Conservation (phyloP, 2,329 filamentous ascomycete genomes). For the Sarocladiaceae sp. region DNA sequence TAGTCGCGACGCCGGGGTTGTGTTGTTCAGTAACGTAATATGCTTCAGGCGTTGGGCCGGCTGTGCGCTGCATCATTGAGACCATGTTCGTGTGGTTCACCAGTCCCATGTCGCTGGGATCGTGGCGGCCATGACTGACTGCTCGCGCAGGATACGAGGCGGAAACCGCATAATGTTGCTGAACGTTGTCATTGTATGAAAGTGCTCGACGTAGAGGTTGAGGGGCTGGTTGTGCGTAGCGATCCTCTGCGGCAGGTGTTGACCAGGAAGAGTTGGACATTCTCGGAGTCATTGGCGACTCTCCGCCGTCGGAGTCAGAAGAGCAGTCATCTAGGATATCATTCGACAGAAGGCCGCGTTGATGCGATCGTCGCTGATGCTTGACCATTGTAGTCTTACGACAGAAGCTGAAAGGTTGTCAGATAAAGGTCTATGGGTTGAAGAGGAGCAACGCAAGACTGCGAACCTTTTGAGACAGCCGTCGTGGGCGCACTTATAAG, state of each 20-base stretch:
- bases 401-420: slow-evolving; percentile 50
- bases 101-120: neutral
- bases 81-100: slow-evolving; percentile 2
- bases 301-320: slow-evolving; percentile 51
- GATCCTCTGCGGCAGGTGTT: slow-evolving; percentile 30
- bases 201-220: neutral
- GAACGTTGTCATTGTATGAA: slow-evolving; percentile 12
- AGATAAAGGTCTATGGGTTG: slow-evolving; percentile 14
- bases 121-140: slow-evolving; percentile 3
- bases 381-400: slow-evolving; percentile 68
- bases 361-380: slow-evolving; percentile 56
- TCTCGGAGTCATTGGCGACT: slow-evolving; percentile 50
- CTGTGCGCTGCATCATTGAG: slow-evolving; percentile 39
- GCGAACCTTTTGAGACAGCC: slow-evolving; percentile 56
- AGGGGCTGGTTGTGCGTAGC: neutral
- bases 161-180: slow-evolving; percentile 14
- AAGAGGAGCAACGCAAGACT: neutral
- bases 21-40: slow-evolving; percentile 57
- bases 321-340: slow-evolving; percentile 48
- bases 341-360: slow-evolving; percentile 49
- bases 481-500: slow-evolving; percentile 55
- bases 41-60: slow-evolving; percentile 29
- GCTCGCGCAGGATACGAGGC: neutral
- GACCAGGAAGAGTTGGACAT: slow-evolving; percentile 7
- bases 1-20: slow-evolving; percentile 56